Evolutionary conservation across 2,329 filamentous ascomycete genomes (phyloP).

Genomic region (Pseudogymnoascus sp.): DNA sequence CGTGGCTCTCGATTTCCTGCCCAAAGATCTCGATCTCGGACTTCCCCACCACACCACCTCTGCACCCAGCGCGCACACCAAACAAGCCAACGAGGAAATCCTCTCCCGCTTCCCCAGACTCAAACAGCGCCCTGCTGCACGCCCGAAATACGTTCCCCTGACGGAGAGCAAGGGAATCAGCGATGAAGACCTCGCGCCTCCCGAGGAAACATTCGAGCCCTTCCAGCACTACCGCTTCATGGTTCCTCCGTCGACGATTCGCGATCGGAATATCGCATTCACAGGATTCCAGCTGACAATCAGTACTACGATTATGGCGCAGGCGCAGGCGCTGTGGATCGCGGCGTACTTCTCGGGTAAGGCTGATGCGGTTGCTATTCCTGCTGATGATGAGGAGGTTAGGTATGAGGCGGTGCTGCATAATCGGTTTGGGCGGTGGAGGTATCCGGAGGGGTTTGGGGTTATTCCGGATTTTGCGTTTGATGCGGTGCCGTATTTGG

Average conservation of each 20-base stretch:
- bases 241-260: constrained; percentile 33
- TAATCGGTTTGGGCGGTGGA: constrained; percentile 61
- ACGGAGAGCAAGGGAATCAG: constrained; percentile 33
- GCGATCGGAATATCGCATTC: constrained; percentile 37
- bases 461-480: constrained; percentile 65
- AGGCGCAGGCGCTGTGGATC: constrained; percentile 54
- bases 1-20: constrained; percentile 43
- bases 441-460: constrained; percentile 61
- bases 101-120: constrained; percentile 46
- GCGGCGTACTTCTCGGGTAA: constrained; percentile 54
- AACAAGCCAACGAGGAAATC: constrained; percentile 46
- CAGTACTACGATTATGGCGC: constrained; percentile 35
- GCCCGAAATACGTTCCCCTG: constrained; percentile 39
- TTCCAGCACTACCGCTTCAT: constrained; percentile 43
- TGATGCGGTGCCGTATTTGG: constrained; percentile 66
- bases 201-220: constrained; percentile 18
- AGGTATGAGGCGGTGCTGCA: constrained; percentile 53
- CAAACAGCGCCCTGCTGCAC: constrained; percentile 42
- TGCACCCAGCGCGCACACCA: constrained; percentile 29
- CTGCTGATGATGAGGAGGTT: constrained; percentile 33
- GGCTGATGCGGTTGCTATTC: constrained; percentile 29
- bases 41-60: constrained; percentile 38
- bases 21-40: constrained; percentile 37
- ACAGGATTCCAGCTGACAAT: constrained; percentile 39
- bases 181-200: constrained; percentile 14